Conservation (phyloP, 2,329 filamentous ascomycete genomes). For the Elsinoe australis region DNA sequence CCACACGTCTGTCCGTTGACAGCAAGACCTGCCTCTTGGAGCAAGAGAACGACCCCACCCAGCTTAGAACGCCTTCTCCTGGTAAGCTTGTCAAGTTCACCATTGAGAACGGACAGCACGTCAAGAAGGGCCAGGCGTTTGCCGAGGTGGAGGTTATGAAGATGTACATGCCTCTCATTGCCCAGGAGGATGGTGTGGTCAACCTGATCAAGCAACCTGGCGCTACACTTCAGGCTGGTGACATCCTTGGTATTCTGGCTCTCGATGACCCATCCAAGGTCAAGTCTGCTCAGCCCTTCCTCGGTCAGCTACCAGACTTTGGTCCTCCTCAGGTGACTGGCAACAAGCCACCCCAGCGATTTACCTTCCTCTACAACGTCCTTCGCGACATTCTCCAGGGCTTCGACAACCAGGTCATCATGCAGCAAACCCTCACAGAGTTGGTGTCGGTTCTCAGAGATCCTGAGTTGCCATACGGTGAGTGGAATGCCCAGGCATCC, state of each 20-base stretch:
- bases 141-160: constrained; percentile 99
- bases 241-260: constrained; percentile 94
- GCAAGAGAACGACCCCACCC: constrained; percentile 97
- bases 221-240: constrained; percentile 92
- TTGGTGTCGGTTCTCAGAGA: constrained; percentile 85
- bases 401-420: constrained; percentile 96
- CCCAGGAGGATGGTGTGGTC: constrained; percentile 90
- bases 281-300: constrained; percentile 91
- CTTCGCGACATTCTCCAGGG: constrained; percentile 83
- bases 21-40: constrained; percentile 97
- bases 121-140: constrained; percentile 84
- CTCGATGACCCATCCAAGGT: constrained; percentile 92
- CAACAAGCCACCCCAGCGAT: constrained; percentile 84
- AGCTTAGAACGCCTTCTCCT: constrained; percentile 86
- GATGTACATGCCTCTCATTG: constrained; percentile 99
- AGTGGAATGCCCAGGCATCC: constrained; percentile 93
- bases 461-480: constrained; percentile 85
- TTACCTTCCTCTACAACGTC: constrained; percentile 66
- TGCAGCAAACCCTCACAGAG: constrained; percentile 77
- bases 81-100: constrained; percentile 98
- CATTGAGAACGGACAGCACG: constrained; percentile 88
- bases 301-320: constrained; percentile 79
- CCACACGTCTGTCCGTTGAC: constrained; percentile 90
- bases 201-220: constrained; percentile 99
- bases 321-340: constrained; percentile 82